Conservation (phyloP, 768 basidiomycete species). For the Naganishia onofrii region DNA sequence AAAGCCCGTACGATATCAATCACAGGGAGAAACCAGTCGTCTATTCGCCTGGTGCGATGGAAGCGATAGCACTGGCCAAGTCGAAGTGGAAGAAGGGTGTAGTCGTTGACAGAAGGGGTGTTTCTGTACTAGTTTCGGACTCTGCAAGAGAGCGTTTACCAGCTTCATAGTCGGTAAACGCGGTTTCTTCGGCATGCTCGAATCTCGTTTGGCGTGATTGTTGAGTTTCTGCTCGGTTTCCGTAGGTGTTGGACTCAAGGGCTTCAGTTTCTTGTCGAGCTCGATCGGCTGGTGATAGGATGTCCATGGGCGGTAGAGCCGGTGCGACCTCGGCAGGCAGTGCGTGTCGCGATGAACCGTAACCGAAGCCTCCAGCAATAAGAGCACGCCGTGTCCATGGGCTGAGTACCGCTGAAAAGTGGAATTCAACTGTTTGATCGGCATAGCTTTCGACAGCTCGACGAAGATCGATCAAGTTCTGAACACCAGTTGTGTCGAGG, state of each 20-base stretch:
- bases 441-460: slow-evolving; percentile 84
- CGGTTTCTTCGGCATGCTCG: slow-evolving; percentile 32
- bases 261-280: slow-evolving; percentile 52
- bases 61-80: slow-evolving; percentile 66
- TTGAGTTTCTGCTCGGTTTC: slow-evolving; percentile 25
- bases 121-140: slow-evolving; percentile 28
- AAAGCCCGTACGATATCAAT: too few species aligned
- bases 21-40: background rate
- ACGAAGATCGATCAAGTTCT: slow-evolving; percentile 84
- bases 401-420: slow-evolving; percentile 86
- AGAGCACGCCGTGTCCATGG: slow-evolving; percentile 86
- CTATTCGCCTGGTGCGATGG: slow-evolving; percentile 55
- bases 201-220: slow-evolving; percentile 35
- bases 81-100: slow-evolving; percentile 78
- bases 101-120: slow-evolving; percentile 42
- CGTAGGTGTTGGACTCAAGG: slow-evolving; percentile 25
- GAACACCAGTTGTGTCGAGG: slow-evolving; percentile 86
- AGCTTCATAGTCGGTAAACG: slow-evolving; percentile 24
- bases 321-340: slow-evolving; percentile 67
- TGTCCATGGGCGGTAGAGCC: slow-evolving; percentile 61
- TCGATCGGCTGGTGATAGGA: slow-evolving; percentile 42
- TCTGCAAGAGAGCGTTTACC: slow-evolving; percentile 26
- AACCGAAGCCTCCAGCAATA: slow-evolving; percentile 81
- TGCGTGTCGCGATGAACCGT: slow-evolving; percentile 55
- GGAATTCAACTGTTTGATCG: slow-evolving; percentile 72